phyloP scores from a whole-genome alignment of 441 rosid species.

The Melastoma candidum region DNA sequence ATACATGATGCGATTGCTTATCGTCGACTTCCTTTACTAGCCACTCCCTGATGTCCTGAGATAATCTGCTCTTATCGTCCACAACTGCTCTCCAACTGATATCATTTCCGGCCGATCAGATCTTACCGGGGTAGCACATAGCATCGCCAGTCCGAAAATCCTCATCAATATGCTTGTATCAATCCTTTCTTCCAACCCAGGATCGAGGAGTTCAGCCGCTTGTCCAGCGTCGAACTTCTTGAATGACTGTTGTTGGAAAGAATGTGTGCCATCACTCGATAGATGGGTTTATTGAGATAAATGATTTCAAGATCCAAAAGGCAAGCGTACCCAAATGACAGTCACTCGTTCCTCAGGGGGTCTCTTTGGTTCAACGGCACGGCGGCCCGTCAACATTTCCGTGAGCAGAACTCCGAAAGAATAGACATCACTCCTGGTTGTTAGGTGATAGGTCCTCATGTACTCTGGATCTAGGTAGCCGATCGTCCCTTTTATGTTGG shows the following conservation, averaged over 20 bases:
- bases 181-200: conserved; percentile 45
- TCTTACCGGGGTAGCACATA: conserved; percentile 74
- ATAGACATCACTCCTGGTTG: conserved; percentile 80
- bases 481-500: conserved; percentile 88
- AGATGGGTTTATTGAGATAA: too few relatives aligned
- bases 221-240: conserved; percentile 52
- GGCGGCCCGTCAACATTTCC: conserved; percentile 82
- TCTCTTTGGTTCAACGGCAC: conserved; percentile 65
- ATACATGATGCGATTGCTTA: too few relatives aligned
- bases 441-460: conserved; percentile 86
- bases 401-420: conserved; percentile 82
- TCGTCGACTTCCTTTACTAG: background rate
- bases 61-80: conserved; percentile 79
- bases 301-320: background rate
- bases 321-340: conserved; percentile 61
- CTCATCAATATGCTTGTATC: conserved; percentile 35
- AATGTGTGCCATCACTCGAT: background rate
- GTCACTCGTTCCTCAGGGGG: conserved; percentile 62
- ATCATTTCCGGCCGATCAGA: conserved; percentile 81
- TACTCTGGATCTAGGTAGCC: conserved; percentile 97
- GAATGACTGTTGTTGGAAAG: conserved; percentile 46
- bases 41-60: conserved; percentile 28
- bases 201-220: conserved; percentile 48
- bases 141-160: conserved; percentile 69
- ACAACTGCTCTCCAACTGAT: conserved; percentile 62